Evolutionary conservation across 305 asterid species (phyloP).

Genomic region (Nicotiana rustica): DNA sequence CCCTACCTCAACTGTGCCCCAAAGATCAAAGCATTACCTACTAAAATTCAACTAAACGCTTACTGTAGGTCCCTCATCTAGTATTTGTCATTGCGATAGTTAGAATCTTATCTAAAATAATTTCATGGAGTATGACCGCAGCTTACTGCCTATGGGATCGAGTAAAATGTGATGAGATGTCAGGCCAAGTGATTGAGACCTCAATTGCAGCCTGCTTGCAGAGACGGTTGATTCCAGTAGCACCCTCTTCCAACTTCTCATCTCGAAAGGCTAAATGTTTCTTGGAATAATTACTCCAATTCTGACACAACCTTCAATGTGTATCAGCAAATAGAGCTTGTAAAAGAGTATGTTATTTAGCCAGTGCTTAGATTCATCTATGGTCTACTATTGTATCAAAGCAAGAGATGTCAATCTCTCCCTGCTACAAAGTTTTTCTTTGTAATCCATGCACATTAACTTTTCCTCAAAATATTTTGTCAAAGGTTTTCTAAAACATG

Average conservation of each 20-base stretch:
- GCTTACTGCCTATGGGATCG: constrained; percentile 27
- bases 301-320: neutral
- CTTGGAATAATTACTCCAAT: neutral
- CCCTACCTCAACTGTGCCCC: neutral
- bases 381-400: too few species aligned
- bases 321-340: neutral
- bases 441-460: too few species aligned
- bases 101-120: neutral
- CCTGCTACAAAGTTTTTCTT: too few species aligned
- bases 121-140: neutral
- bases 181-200: constrained; percentile 27
- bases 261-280: constrained; percentile 22
- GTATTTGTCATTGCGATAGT: neutral
- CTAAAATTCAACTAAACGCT: constrained; percentile 34
- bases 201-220: neutral
- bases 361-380: too few species aligned
- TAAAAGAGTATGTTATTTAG: too few species aligned
- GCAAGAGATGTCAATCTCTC: too few species aligned
- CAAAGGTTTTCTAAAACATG: too few species aligned
- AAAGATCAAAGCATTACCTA: constrained; percentile 31
- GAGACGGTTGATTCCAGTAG: neutral
- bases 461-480: too few species aligned
- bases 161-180: neutral
- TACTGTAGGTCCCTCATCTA: constrained; percentile 2
- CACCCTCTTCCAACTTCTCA: constrained; percentile 12